A percentile compares a stretch with the other conserved stretches of the same genome.
phyloP scores from a whole-genome alignment of 108 stramenopile species.

The Skeletonema potamos region DNA sequence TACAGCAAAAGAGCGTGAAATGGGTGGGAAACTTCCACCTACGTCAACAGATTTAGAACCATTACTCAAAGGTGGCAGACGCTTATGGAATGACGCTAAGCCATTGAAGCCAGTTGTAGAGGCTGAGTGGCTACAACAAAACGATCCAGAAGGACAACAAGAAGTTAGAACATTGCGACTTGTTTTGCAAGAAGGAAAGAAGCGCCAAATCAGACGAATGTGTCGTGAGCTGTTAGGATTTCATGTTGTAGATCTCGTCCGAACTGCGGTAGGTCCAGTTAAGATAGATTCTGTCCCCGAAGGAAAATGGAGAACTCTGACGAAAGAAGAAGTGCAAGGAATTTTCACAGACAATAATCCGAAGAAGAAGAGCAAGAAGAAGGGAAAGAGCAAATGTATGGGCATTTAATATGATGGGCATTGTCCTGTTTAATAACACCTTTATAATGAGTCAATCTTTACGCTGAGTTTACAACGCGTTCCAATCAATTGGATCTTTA shows the following conservation, averaged over 20 bases:
- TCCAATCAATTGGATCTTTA: conserved; percentile 80
- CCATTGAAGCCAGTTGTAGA: conserved; percentile 54
- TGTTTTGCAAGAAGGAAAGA: conserved; percentile 71
- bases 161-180: conserved; percentile 46
- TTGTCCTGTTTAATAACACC: not conserved
- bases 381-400: not conserved
- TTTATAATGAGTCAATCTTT: not conserved
- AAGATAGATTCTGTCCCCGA: conserved; percentile 49
- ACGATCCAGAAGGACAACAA: not conserved
- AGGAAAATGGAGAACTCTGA: conserved; percentile 62
- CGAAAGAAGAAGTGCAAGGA: conserved; percentile 21
- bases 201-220: conserved; percentile 81
- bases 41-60: conserved; percentile 43
- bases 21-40: conserved; percentile 39
- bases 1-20: conserved; percentile 43
- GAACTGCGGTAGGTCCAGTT: conserved; percentile 69
- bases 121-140: conserved; percentile 55
- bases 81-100: conserved; percentile 42
- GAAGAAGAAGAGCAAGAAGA: not conserved
- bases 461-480: not conserved
- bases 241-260: conserved; percentile 57
- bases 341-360: not conserved
- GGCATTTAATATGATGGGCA: not conserved
- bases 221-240: conserved; percentile 66
- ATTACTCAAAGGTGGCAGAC: conserved; percentile 44